Base-by-base conservation (phyloP, 495 filamentous ascomycete species). In the Chaetomium tenue region DNA sequence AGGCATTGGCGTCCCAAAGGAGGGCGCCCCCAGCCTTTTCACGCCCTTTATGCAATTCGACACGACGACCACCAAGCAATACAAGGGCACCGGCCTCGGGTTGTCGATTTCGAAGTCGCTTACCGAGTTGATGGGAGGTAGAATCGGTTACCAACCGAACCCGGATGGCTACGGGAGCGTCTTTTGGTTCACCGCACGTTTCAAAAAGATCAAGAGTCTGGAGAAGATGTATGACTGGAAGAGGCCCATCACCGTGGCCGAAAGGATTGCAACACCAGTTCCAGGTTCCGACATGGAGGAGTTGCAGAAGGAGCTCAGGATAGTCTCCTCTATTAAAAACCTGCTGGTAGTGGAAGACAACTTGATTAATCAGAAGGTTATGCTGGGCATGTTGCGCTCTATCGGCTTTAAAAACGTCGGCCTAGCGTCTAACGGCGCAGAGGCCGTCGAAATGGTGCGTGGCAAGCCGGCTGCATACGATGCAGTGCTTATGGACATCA, bases 41-140 rank as follows among this genome's bases (percentile, higher is more conserved):
- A 89, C 90, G 58, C 91, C 90, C 0, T 94, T 94, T 65, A 86
- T 88, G 6, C 91, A 94, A 75, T 89, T 89, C 2, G 90, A 94
- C 68, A 69, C 88, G 9, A 84, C 88, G 2, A 79, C 91, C 25
- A 91, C 86, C 65, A 92, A 91, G 67, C 89, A 87, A 51, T 91
- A 87, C 71, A 88, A 88, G 59, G 91, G 91, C 8, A 93, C 91
- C 18, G 91, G 91, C 11, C 76, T 94, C 1, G 91, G 91, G 16
- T 70, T 94, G 20, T 89, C 87, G 54, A 94, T 94, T 58, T 90
- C 89, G 67, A 85, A 87, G 44, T 89, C 91, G 58, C 80, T 94
- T 3, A 83, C 87, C 30, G 84, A 79, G 47, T 70, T 93, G 60
- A 91, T 93, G 88, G 82, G 83, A 48, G 91, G 91, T 7, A 77